phyloP scores from a whole-genome alignment of 495 filamentous ascomycete genomes.

The Penicillium herquei region DNA sequence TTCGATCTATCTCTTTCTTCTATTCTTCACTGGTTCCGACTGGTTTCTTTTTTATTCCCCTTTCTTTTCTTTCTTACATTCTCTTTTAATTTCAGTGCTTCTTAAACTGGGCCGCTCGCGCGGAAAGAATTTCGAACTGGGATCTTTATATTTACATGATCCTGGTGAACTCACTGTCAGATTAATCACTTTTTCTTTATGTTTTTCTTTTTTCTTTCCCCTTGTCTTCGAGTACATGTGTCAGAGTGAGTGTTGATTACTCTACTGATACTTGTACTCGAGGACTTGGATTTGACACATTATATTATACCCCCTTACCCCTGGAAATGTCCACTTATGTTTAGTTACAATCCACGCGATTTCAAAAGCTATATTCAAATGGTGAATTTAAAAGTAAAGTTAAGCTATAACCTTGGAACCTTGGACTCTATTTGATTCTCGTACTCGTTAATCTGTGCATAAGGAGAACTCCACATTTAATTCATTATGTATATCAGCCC shows the following conservation, averaged over 20 bases:
- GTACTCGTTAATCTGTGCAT: too few relatives aligned
- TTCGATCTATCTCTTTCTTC: conserved; percentile 6
- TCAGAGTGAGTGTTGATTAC: not conserved
- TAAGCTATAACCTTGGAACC: too few relatives aligned
- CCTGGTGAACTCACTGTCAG: conserved; percentile 13
- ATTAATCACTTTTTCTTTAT: conserved; percentile 13
- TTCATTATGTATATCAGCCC: too few relatives aligned
- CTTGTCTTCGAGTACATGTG: not conserved
- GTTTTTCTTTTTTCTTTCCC: conserved; percentile 9
- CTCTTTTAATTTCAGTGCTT: not conserved
- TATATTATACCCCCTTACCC: conserved; percentile 23
- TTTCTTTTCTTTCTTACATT: conserved; percentile 5
- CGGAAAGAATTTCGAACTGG: conserved; percentile 31
- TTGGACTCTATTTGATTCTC: too few relatives aligned
- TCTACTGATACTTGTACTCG: not conserved
- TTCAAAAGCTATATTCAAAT: not conserved
- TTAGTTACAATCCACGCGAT: conserved; percentile 11
- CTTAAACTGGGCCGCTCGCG: conserved; percentile 31
- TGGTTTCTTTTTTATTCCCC: not conserved
- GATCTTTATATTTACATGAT: conserved; percentile 17
- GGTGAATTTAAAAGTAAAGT: not conserved
- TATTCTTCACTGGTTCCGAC: conserved; percentile 1
- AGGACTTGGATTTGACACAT: not conserved
- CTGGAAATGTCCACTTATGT: conserved; percentile 12
- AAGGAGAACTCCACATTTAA: too few relatives aligned